A percentile compares a stretch with the other conserved stretches of the same genome.
Evolutionary conservation across 2,329 filamentous ascomycete species (phyloP).

Genomic region (Penicillium sp.): DNA sequence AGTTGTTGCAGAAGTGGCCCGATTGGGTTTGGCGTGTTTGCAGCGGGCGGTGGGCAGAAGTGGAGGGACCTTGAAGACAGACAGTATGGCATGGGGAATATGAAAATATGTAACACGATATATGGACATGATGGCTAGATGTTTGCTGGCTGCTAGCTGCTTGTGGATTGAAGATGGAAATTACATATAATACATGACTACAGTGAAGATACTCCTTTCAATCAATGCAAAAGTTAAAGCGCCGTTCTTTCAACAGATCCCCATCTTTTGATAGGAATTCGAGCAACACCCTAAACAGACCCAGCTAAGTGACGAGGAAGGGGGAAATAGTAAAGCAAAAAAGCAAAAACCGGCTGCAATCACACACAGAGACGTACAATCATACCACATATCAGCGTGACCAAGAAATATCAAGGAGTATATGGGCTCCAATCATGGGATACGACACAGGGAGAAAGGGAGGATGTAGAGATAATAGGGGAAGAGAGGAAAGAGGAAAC

Average conservation of each 20-base stretch:
- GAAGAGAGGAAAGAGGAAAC: not conserved
- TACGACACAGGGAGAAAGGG: not conserved
- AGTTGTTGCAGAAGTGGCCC: slow-evolving; percentile 1
- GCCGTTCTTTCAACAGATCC: not conserved
- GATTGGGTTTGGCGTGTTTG: slow-evolving; percentile 16
- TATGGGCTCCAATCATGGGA: slow-evolving; percentile 2
- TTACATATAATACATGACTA: not conserved
- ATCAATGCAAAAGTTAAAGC: not conserved
- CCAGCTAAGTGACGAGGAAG: not conserved
- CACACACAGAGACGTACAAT: slow-evolving; percentile 21
- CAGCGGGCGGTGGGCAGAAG: not conserved
- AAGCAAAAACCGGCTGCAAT: slow-evolving; percentile 5
- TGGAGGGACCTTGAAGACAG: not conserved
- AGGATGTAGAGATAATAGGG: not conserved
- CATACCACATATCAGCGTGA: slow-evolving; percentile 29
- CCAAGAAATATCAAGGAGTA: slow-evolving; percentile 8
- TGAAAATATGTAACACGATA: too few relatives aligned
- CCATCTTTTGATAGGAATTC: not conserved
- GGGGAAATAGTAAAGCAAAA: not conserved
- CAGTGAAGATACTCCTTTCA: not conserved
- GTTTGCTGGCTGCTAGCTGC: too few relatives aligned
- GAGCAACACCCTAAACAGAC: slow-evolving; percentile 2
- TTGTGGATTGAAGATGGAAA: too few relatives aligned
- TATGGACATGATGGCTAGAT: too few relatives aligned
- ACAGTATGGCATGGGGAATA: not conserved